Percentiles rank a stretch among this genome's conserved stretches.
phyloP scores from a whole-genome alignment of 805 yeast species.

The Starmerella bombi region DNA sequence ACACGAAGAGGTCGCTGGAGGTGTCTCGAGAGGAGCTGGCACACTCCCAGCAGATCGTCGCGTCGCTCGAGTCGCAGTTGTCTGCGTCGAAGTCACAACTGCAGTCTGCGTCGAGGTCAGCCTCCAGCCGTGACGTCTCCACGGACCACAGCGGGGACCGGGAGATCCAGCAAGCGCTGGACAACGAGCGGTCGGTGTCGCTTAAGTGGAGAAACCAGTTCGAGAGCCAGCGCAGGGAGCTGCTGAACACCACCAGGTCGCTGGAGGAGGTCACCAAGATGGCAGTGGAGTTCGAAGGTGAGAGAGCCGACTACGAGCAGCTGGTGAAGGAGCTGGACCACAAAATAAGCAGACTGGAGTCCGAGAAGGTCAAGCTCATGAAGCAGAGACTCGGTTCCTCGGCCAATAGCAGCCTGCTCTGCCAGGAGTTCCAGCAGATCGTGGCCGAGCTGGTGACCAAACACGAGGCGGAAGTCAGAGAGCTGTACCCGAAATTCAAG shows the following conservation, averaged over 20 bases:
- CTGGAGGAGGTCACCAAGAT: constrained; percentile 29
- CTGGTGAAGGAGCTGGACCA: constrained; percentile 21
- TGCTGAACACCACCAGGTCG: constrained; percentile 24
- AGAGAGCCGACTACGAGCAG: constrained; percentile 16
- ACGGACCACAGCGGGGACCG: background rate
- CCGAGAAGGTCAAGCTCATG: constrained; percentile 17
- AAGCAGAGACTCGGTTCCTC: constrained; percentile 13
- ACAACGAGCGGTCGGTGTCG: constrained; percentile 15
- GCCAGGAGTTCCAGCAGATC: constrained; percentile 28
- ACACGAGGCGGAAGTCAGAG: constrained; percentile 23
- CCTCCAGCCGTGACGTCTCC: too few species aligned
- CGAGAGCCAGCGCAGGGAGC: constrained; percentile 25
- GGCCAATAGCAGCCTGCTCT: constrained; percentile 22
- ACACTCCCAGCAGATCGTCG: background rate
- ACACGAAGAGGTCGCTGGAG: constrained; percentile 12
- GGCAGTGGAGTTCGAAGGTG: constrained; percentile 28
- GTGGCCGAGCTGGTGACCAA: constrained; percentile 23
- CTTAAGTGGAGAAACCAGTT: constrained; percentile 24
- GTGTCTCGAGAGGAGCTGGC: constrained; percentile 1
- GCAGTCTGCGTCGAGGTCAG: background rate
- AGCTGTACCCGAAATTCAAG: constrained; percentile 11
- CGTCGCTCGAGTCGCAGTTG: background rate
- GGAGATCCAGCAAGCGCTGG: constrained; percentile 9
- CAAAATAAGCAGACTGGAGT: constrained; percentile 20
- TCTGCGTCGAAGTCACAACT: background rate